A percentile compares a stretch with the other conserved stretches of the same genome.
Evolutionary conservation across 345 rosid species (phyloP).

Genomic region (Acer negundo): DNA sequence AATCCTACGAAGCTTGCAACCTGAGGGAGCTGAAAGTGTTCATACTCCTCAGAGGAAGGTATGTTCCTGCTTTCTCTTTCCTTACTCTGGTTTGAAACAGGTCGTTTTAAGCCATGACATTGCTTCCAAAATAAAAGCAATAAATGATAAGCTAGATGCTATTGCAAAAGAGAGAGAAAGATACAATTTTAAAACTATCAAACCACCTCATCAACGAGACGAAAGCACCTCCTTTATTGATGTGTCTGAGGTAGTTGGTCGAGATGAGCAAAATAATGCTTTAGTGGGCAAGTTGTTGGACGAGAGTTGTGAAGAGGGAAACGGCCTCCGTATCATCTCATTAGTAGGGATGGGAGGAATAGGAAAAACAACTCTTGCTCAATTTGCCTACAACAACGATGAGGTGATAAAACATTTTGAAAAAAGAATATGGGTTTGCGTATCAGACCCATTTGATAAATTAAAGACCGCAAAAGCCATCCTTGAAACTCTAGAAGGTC

Average conservation of each 20-base stretch:
- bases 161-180: not conserved
- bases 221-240: not conserved
- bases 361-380: no score
- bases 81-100: not conserved
- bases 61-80: not conserved
- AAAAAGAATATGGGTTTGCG: no score
- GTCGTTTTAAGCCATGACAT: not conserved
- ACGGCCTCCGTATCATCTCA: no score
- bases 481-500: no score
- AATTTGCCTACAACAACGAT: no score
- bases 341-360: no score
- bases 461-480: no score
- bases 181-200: not conserved
- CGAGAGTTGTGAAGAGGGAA: no score
- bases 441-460: no score
- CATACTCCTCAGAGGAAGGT: not conserved
- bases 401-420: no score
- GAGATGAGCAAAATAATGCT: not conserved
- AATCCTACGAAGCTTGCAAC: not conserved
- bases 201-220: not conserved
- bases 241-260: not conserved
- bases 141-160: not conserved
- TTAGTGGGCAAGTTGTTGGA: not conserved
- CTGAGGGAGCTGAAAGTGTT: not conserved
- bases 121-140: not conserved